Conservation (phyloP, 2,329 filamentous ascomycete genomes). For the Leptographium radiaticola region DNA sequence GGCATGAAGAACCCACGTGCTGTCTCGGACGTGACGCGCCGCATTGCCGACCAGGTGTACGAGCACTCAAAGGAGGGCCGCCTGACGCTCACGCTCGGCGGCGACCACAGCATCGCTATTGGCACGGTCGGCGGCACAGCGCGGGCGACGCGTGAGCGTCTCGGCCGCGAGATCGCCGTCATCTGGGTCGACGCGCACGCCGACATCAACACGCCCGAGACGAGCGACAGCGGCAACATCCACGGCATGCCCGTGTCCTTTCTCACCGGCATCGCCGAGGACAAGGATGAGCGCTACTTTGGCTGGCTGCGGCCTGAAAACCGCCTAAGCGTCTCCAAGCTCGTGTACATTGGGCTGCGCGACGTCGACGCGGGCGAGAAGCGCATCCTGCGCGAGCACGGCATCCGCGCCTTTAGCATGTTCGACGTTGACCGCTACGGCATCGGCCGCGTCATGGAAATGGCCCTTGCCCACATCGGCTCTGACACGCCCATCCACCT, state of each 20-base stretch:
- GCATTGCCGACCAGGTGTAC: slow-evolving; percentile 77
- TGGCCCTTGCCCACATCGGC: slow-evolving; percentile 95
- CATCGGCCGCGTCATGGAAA: slow-evolving; percentile 91
- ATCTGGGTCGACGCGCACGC: slow-evolving; percentile 99
- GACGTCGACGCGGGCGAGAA: slow-evolving; percentile 94
- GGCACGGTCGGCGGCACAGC: slow-evolving; percentile 82
- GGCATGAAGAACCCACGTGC: slow-evolving; percentile 89
- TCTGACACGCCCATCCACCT: slow-evolving; percentile 92
- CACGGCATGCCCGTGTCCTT: slow-evolving; percentile 98
- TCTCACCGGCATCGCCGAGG: slow-evolving; percentile 69
- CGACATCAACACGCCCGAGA: slow-evolving; percentile 95
- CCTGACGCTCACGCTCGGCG: slow-evolving; percentile 83
- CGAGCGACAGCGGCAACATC: slow-evolving; percentile 79
- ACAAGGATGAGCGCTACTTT: slow-evolving; percentile 67
- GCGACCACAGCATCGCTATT: slow-evolving; percentile 93
- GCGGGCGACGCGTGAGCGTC: slow-evolving; percentile 71
- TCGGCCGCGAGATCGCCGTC: slow-evolving; percentile 74
- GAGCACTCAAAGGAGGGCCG: slow-evolving; percentile 69
- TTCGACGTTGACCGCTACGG: slow-evolving; percentile 86
- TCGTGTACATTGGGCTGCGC: slow-evolving; percentile 92
- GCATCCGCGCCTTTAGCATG: slow-evolving; percentile 96
- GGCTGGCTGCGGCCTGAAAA: slow-evolving; percentile 75
- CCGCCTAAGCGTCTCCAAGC: slow-evolving; percentile 58
- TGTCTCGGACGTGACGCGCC: slow-evolving; percentile 72
- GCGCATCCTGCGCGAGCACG: slow-evolving; percentile 73